phyloP scores from a whole-genome alignment of 148 eudicot species.

The Euryodendron excelsum region DNA sequence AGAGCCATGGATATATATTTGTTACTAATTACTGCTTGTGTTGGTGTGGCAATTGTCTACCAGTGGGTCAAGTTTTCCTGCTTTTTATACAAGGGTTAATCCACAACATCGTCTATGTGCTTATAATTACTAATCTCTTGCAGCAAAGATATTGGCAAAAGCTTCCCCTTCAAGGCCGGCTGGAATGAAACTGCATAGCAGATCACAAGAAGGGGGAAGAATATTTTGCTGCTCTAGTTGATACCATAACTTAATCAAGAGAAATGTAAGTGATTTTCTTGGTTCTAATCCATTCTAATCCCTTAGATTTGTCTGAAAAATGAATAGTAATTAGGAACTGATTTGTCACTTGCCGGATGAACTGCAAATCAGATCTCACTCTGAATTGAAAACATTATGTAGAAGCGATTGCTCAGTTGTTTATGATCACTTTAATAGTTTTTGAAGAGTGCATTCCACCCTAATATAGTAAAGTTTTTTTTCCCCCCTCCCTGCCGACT shows the following conservation, averaged over 20 bases:
- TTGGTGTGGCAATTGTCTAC: neutral
- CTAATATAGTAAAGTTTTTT: too few species aligned
- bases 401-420: too few species aligned
- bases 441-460: too few species aligned
- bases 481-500: too few species aligned
- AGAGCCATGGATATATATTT: neutral
- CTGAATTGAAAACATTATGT: too few species aligned
- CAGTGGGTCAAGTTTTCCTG: neutral
- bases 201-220: constrained; percentile 32
- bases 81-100: too few species aligned
- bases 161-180: constrained; percentile 34
- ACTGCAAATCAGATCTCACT: too few species aligned
- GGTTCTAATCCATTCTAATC: neutral
- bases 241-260: constrained; percentile 5
- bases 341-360: too few species aligned
- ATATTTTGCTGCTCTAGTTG: constrained; percentile 51
- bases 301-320: neutral
- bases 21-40: neutral
- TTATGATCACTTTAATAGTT: too few species aligned
- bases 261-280: neutral
- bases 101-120: too few species aligned
- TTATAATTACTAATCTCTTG: neutral
- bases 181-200: constrained; percentile 51
- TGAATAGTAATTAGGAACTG: too few species aligned
- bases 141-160: constrained; percentile 54